Evolutionary conservation across 208 protist species (phyloP).

Genomic region (Trypanosoma theileri): DNA sequence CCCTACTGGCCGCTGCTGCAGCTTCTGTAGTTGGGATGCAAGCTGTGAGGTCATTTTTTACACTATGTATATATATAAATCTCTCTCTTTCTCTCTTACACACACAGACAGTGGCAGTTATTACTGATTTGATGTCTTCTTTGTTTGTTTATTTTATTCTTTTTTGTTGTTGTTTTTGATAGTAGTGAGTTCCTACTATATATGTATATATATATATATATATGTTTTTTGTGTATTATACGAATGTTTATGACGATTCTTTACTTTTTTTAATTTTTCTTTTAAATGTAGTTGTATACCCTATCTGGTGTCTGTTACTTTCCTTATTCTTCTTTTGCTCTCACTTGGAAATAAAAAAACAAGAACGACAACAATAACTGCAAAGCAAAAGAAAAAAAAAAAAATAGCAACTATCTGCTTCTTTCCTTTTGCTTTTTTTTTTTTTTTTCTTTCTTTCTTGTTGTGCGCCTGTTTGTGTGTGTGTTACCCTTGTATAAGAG

Average conservation of each 20-base stretch:
- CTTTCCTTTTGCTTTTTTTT: too few relatives aligned
- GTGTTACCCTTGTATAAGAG: too few relatives aligned
- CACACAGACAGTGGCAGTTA: too few relatives aligned
- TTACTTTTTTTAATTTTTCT: background rate
- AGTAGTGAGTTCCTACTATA: background rate
- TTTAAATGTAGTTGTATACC: background rate
- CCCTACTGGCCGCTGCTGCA: conserved; percentile 70
- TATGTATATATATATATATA: too few relatives aligned
- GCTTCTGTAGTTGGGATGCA: conserved; percentile 70
- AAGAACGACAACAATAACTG: background rate
- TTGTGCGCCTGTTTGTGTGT: too few relatives aligned
- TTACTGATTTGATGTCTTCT: background rate
- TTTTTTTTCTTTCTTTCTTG: too few relatives aligned
- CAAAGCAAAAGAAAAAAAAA: conserved; percentile 5
- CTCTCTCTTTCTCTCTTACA: too few relatives aligned
- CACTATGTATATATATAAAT: too few relatives aligned
- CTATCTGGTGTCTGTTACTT: background rate
- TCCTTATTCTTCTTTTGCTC: conserved; percentile 2
- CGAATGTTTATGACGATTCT: too few relatives aligned
- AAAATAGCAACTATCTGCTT: too few relatives aligned
- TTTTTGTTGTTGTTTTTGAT: conserved; percentile 1
- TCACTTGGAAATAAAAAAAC: conserved; percentile 2
- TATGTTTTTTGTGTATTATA: too few relatives aligned
- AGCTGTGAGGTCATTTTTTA: conserved; percentile 68
- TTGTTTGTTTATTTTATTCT: conserved; percentile 8